Conservation (phyloP, 768 basidiomycete species). For the Macrolepiota fuliginosa region DNA sequence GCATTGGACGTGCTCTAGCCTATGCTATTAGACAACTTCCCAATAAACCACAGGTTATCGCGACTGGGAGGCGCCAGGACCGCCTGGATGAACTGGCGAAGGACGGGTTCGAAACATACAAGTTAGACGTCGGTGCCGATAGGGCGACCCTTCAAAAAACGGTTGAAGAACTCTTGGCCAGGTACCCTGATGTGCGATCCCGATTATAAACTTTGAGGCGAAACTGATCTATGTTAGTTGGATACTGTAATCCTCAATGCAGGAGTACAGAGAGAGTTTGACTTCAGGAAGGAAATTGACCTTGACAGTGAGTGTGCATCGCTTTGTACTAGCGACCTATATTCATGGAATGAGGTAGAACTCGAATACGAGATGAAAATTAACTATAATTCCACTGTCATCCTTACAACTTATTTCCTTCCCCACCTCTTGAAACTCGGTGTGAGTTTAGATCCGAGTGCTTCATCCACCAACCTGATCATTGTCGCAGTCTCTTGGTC, state of each 20-base stretch:
- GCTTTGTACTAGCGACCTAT: neutral
- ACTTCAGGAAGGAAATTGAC: slow-evolving; percentile 43
- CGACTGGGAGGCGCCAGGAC: slow-evolving; percentile 47
- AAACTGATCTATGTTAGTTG: slow-evolving; percentile 30
- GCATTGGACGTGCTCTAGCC: slow-evolving; percentile 56
- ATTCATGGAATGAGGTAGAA: slow-evolving; percentile 24
- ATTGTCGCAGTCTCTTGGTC: slow-evolving; percentile 36
- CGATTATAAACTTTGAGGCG: neutral
- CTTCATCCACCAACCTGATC: neutral
- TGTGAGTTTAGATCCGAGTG: slow-evolving; percentile 27
- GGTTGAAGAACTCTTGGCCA: slow-evolving; percentile 35
- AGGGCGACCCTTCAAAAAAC: slow-evolving; percentile 35
- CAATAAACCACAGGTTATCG: slow-evolving; percentile 47
- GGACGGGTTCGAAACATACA: slow-evolving; percentile 36
- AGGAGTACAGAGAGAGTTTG: slow-evolving; percentile 48
- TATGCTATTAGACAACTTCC: slow-evolving; percentile 46
- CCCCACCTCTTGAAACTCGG: slow-evolving; percentile 54
- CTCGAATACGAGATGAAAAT: slow-evolving; percentile 45
- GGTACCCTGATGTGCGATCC: slow-evolving; percentile 45
- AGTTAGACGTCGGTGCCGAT: slow-evolving; percentile 42
- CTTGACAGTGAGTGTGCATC: slow-evolving; percentile 32
- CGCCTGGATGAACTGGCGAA: slow-evolving; percentile 48
- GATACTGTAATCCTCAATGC: slow-evolving; percentile 54
- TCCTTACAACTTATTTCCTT: slow-evolving; percentile 44
- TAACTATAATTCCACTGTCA: slow-evolving; percentile 51